Conservation (phyloP, 805 yeast species). For the Schwanniomyces sp. region DNA sequence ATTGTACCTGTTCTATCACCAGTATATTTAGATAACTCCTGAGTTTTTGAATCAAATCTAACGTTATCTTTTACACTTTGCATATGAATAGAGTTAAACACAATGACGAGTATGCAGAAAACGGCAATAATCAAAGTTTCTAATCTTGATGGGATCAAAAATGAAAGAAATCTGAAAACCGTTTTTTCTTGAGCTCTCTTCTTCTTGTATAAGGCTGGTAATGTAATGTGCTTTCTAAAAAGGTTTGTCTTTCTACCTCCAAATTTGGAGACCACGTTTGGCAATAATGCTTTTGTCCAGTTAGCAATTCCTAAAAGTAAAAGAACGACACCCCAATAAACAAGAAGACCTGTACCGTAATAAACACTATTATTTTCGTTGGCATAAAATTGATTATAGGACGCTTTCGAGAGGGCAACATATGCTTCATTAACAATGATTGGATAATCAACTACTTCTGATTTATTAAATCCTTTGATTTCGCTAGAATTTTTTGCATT, state of each 20-base stretch:
- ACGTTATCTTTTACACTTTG: constrained; percentile 23
- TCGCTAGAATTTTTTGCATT: constrained; percentile 16
- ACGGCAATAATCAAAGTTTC: constrained; percentile 29
- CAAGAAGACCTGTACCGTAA: constrained; percentile 40
- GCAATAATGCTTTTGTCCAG: constrained; percentile 41
- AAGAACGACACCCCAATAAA: constrained; percentile 50
- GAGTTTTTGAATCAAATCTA: constrained; percentile 10
- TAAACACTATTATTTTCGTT: constrained; percentile 23
- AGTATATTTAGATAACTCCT: constrained; percentile 28
- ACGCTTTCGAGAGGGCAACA: constrained; percentile 7
- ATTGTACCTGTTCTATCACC: constrained; percentile 58
- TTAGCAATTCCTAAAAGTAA: constrained; percentile 41
- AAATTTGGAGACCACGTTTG: constrained; percentile 26
- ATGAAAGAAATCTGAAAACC: constrained; percentile 16
- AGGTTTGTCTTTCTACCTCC: constrained; percentile 26
- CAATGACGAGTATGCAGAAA: constrained; percentile 18
- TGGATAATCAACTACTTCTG: constrained; percentile 22
- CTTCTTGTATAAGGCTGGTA: constrained; percentile 21
- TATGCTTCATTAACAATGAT: constrained; percentile 16
- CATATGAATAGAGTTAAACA: constrained; percentile 15
- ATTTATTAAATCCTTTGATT: constrained; percentile 21
- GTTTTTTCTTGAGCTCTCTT: constrained; percentile 20
- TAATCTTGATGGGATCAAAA: constrained; percentile 34
- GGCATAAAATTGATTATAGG: constrained; percentile 18
- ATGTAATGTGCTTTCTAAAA: constrained; percentile 18